A percentile compares a stretch with the other conserved stretches of the same genome.
These are phyloP conservation scores for Pseudopyrenochaeta lycopersici DNA, from an alignment of 2,329 filamentous ascomycete species.

Conservation along the genomic window DNA sequence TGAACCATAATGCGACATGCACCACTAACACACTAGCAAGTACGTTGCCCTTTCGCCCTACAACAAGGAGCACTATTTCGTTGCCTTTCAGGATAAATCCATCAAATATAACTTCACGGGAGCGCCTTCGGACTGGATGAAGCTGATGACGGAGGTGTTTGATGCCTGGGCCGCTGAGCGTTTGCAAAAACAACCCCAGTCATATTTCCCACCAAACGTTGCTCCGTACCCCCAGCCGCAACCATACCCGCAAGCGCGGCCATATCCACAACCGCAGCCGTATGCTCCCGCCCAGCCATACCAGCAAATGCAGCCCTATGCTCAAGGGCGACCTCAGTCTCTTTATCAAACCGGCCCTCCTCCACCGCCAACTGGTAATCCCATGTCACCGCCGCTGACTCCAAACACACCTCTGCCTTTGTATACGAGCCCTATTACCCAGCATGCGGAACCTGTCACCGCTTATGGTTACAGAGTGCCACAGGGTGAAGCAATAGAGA, in stretches of 20 bases:
- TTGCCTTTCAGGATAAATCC: constrained; percentile 42
- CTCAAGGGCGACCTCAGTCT: constrained; percentile 9
- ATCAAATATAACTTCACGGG: constrained; percentile 47
- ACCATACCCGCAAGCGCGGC: constrained; percentile 5
- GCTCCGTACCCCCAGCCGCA: constrained; percentile 12
- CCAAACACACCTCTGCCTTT: constrained; percentile 17
- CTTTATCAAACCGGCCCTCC: constrained; percentile 10
- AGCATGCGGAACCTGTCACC: constrained; percentile 8
- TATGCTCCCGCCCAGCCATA: background rate
- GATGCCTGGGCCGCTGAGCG: constrained; percentile 39
- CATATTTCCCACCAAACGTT: constrained; percentile 1
- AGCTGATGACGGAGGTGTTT: constrained; percentile 45
- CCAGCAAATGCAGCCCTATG: constrained; percentile 9
- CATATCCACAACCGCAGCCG: constrained; percentile 9
- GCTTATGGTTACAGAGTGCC: constrained; percentile 18
- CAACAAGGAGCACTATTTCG: constrained; percentile 43
- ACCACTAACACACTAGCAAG: constrained; percentile 18
- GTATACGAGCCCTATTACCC: constrained; percentile 19
- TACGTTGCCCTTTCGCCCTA: constrained; percentile 47
- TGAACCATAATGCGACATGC: too few species aligned
- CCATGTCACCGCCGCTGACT: constrained; percentile 22
- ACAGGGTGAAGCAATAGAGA: constrained; percentile 20
- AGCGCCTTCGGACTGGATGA: constrained; percentile 42
- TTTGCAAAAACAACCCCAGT: constrained; percentile 25
- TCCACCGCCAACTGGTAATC: background rate